Percentiles rank a stretch among this genome's conserved stretches.
Conservation (phyloP, 257 asterid species). For the Fraxinus excelsior region DNA sequence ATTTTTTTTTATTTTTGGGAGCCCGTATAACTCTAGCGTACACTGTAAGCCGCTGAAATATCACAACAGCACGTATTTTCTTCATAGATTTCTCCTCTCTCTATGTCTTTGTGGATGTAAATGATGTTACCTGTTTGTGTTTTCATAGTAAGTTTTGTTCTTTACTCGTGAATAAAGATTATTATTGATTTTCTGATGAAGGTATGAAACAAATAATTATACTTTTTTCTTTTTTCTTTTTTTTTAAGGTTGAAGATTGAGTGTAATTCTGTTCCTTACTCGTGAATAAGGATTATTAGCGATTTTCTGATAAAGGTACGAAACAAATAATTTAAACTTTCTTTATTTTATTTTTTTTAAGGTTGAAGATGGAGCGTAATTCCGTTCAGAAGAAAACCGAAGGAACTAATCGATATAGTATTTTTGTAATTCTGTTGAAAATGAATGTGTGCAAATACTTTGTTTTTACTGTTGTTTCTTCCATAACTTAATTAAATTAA, state of each 20-base stretch:
- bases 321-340: neutral
- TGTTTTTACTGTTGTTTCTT: neutral
- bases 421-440: neutral
- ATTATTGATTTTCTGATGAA: neutral
- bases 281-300: neutral
- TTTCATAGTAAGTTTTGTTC: slow-evolving; percentile 4
- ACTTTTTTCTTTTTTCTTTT: neutral
- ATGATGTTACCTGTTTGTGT: slow-evolving; percentile 8
- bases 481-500: neutral
- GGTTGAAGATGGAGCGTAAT: neutral
- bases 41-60: neutral
- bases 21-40: slow-evolving; percentile 2
- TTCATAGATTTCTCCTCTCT: slow-evolving; percentile 15
- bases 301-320: neutral
- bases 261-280: neutral
- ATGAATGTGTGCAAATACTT: neutral
- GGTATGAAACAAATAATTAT: neutral
- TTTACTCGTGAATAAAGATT: neutral
- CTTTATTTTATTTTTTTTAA: neutral
- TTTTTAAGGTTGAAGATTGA: neutral
- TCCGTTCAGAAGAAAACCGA: neutral
- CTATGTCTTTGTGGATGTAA: neutral
- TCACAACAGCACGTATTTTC: slow-evolving; percentile 26
- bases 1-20: slow-evolving; percentile 17
- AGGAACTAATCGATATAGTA: neutral